Percentiles rank a stretch among this genome's conserved stretches.
phyloP scores from a whole-genome alignment of 345 rosid species.

The Brassica juncea region DNA sequence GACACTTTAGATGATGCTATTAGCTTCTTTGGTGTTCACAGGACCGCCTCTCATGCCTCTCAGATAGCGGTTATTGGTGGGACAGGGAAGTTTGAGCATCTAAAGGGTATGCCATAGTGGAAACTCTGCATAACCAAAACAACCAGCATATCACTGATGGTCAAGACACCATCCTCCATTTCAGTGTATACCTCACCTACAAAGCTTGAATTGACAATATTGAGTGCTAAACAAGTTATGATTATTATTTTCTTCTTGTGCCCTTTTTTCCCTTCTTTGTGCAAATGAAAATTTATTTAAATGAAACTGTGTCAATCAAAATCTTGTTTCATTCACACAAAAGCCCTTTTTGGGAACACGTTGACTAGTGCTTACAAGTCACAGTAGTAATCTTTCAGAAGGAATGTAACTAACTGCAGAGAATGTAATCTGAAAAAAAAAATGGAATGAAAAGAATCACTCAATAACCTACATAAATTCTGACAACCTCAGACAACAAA shows the following conservation, averaged over 20 bases:
- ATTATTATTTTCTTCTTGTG: constrained; percentile 15
- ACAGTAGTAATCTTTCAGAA: constrained; percentile 17
- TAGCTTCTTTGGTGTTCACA: constrained; percentile 88
- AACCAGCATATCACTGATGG: constrained; percentile 84
- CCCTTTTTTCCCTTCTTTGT: constrained; percentile 13
- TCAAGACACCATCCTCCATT: constrained; percentile 71
- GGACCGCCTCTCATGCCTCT: constrained; percentile 67
- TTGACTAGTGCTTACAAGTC: neutral
- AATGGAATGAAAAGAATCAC: constrained; percentile 20
- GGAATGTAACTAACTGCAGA: constrained; percentile 26
- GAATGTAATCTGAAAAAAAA: no score
- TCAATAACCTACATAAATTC: constrained; percentile 38
- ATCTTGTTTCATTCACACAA: no score
- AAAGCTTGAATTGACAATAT: constrained; percentile 28
- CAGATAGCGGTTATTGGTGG: constrained; percentile 81
- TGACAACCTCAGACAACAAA: constrained; percentile 57
- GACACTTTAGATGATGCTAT: constrained; percentile 54
- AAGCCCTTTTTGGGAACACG: no score
- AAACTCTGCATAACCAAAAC: constrained; percentile 59
- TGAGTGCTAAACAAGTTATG: constrained; percentile 1
- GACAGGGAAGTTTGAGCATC: constrained; percentile 74
- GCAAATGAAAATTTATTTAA: constrained; percentile 2
- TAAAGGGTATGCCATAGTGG: constrained; percentile 70
- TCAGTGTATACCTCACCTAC: constrained; percentile 60
- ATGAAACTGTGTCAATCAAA: constrained; percentile 16